Base-by-base conservation (phyloP, 495 filamentous ascomycete genomes). In the Clavariopsis aquatica region DNA sequence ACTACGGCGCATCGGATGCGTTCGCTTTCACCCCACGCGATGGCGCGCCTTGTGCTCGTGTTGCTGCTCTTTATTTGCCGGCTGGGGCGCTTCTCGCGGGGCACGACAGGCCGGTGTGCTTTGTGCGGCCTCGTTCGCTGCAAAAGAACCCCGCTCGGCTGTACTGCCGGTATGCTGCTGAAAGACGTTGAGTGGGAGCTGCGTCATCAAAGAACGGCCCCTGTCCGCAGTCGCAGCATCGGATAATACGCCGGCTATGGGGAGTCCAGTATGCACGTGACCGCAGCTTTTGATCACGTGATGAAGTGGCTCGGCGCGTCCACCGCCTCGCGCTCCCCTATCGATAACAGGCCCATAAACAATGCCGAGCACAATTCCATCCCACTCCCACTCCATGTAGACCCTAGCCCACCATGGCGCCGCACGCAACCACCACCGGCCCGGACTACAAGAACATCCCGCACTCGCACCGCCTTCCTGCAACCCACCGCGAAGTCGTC, bases 401-500 rank as follows among this genome's bases (percentile, higher is more conserved):
- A 45, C 52, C 38, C 52, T 38, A 56, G 28, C 24, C 27, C 51
- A 60, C 22, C 36, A 74, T 83, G 81, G 76, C 78, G 68, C 78
- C 76, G 53, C 72, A 71, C 58, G 78, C 76, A 66, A 74, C 78
- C 15, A 80, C 80, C 47, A 79, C 77, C 27, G 79, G 28, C 29
- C 63, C 63, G 13, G 63, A 66, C 63, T 66, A 60, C 59, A 62
- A 79, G 51, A 80, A 78, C 69, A 77, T 84, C 22, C 78, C 80
- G 66, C 78, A 78, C 72, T 76, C 75, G 52, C 58, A 65, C 57
- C 84, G 82, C 66, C 82, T 92, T 71, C 81, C 87, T 60, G 79
- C 87, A 13, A 77, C 84, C 46, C 85, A 85, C 60, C 81, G 83
- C 5, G 79, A 85, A 12, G 84, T 91, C 34, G 70, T 80, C 62